phyloP scores from a whole-genome alignment of 1,139 yeast species.

The Magnusiomyces tetraspermus region DNA sequence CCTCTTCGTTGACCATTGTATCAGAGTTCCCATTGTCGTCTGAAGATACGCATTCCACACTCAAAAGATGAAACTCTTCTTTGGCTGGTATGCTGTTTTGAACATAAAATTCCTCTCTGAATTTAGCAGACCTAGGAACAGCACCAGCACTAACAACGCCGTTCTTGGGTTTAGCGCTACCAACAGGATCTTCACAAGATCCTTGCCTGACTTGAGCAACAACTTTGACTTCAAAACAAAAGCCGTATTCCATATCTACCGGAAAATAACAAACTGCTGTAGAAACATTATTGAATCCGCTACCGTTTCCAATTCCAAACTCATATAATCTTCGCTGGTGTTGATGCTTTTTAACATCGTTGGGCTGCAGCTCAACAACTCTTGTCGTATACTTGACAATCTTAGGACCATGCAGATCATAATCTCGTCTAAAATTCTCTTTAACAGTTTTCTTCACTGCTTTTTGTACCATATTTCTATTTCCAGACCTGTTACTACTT shows the following conservation, averaged over 20 bases:
- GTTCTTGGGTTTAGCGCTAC: too few species aligned
- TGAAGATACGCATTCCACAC: not conserved
- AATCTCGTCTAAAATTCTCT: not conserved
- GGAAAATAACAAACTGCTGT: not conserved
- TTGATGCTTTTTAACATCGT: not conserved
- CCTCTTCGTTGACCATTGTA: not conserved
- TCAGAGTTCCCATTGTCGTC: not conserved
- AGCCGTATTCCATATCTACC: not conserved
- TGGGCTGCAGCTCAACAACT: not conserved
- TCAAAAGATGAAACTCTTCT: too few species aligned
- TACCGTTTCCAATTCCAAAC: not conserved
- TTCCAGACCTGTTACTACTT: too few species aligned
- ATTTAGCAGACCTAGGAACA: too few species aligned
- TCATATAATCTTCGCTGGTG: not conserved
- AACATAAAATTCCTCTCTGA: too few species aligned
- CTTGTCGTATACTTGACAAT: not conserved
- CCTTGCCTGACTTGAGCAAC: not conserved
- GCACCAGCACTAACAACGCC: too few species aligned
- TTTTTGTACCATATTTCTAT: not conserved
- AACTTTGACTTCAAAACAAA: not conserved
- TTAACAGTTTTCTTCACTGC: not conserved
- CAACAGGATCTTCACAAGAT: not conserved
- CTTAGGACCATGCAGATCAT: not conserved
- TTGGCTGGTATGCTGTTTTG: too few species aligned
- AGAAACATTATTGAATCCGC: not conserved